phyloP scores from a whole-genome alignment of 2,329 filamentous ascomycete species.

The Penicillium sp. region DNA sequence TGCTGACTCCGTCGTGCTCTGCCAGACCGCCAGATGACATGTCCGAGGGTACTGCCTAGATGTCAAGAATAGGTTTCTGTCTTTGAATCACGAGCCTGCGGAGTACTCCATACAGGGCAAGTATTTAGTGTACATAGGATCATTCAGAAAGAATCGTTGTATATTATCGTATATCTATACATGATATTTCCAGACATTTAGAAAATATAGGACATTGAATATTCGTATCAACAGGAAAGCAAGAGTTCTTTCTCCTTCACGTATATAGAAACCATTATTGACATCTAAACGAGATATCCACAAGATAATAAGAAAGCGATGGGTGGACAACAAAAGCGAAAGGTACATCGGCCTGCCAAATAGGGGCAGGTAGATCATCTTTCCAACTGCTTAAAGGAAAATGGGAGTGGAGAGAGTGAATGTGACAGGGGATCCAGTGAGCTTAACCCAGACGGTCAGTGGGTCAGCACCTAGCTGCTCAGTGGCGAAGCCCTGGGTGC shows the following conservation, averaged over 20 bases:
- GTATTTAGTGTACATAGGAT: background rate
- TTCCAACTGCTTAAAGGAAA: constrained; percentile 18
- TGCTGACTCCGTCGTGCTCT: background rate
- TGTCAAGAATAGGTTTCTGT: background rate
- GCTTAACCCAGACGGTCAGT: constrained; percentile 43
- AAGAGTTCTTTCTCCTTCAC: background rate
- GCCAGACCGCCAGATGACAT: background rate
- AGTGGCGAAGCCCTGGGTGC: constrained; percentile 37
- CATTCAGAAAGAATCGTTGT: background rate
- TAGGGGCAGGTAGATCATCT: background rate
- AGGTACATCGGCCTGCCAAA: background rate
- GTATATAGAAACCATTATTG: constrained; percentile 5
- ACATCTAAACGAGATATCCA: constrained; percentile 5
- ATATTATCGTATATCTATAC: background rate
- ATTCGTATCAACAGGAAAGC: background rate
- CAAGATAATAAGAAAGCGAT: background rate
- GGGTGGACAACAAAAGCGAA: background rate
- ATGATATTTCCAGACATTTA: background rate
- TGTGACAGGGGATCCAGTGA: constrained; percentile 40
- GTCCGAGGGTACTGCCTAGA: background rate
- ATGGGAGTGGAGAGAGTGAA: constrained; percentile 38
- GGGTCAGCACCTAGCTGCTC: constrained; percentile 51
- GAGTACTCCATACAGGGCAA: background rate
- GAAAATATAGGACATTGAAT: background rate
- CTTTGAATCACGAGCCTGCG: background rate